Base-by-base conservation (phyloP, 805 yeast species). In the Saccharomycopsis fermentans region DNA sequence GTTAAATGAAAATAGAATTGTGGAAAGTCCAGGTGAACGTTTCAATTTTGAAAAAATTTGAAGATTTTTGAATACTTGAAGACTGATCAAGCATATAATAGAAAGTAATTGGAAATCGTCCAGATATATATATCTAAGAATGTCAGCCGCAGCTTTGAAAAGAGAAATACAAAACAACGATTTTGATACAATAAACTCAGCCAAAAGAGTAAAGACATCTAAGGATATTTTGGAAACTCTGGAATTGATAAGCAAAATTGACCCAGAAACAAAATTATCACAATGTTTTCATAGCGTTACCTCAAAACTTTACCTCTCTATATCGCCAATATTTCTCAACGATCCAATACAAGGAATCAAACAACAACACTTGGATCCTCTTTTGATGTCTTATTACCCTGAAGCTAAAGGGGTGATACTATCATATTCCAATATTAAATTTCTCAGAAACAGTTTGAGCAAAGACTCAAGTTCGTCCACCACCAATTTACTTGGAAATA, bases 361-460 rank as follows among this genome's bases (percentile, higher is more conserved):
- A 70, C 78, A 83, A 32, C 97, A 92, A 73, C 98, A 94, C 73
- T 73, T 94, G 63, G 96, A 94, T 67, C 90, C 94, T 3, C 75
- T 94, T 71, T 75, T 94, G 34, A 89, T 94, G 96, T 82, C 87
- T 48, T 89, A 86, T 69, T 86, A 80, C 64, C 71, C 81, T 14
- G 78, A 82, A 27, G 86, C 85, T 2, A 80, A 80, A 43, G 99
- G 99, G 29, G 90, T 94, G 19, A 86, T 94, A 9, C 73, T 94
- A 60, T 84, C 96, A 2, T 90, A 92, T 67, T 79, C 79, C 62
- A 83, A 88, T 64, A 73, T 92, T 34, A 69, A 77, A 61, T 59
- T 62, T 19, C 27, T 53, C 21, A 58, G 56, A 37, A 69, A 88
- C 29, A 68, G 78, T 40, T 58, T 50, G 21, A 75, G 76, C 16